A percentile compares a stretch with the other conserved stretches of the same genome.
Conservation (phyloP, 306 rosid genomes). For the Fagus sylvatica region DNA sequence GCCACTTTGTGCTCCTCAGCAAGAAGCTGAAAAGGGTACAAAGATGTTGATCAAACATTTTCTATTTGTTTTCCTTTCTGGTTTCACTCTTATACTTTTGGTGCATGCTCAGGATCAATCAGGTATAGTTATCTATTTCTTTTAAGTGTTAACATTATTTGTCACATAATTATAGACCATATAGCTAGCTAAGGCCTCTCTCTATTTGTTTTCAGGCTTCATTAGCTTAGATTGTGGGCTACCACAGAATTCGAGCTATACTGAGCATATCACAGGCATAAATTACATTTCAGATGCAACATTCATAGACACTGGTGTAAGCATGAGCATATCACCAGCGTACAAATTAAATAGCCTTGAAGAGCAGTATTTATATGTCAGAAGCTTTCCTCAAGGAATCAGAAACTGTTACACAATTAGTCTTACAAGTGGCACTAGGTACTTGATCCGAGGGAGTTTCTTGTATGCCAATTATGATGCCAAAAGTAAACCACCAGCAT, state of each 20-base stretch:
- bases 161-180: background rate
- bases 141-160: background rate
- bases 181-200: background rate
- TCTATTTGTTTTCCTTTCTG: slow-evolving; percentile 15
- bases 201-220: slow-evolving; percentile 35
- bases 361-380: slow-evolving; percentile 5
- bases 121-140: slow-evolving; percentile 27
- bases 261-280: slow-evolving; percentile 24
- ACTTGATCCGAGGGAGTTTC: slow-evolving; percentile 40
- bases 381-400: slow-evolving; percentile 47
- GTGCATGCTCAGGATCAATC: slow-evolving; percentile 46
- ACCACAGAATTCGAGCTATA: slow-evolving; percentile 4
- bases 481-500: slow-evolving; percentile 28
- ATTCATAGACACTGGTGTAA: slow-evolving; percentile 21
- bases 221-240: slow-evolving; percentile 51
- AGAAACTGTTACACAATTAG: slow-evolving; percentile 45
- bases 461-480: slow-evolving; percentile 51
- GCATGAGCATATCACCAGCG: background rate
- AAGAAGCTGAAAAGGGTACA: slow-evolving; percentile 10
- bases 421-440: slow-evolving; percentile 28
- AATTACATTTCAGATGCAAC: slow-evolving; percentile 29
- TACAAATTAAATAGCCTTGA: slow-evolving; percentile 4
- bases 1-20: background rate
- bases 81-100: slow-evolving; percentile 9
- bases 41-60: slow-evolving; percentile 10